Evolutionary conservation across 2,329 filamentous ascomycete species (phyloP), one percentile per base, ranked within the genome.

Genomic region (Tolypocladium inflatum): DNA sequence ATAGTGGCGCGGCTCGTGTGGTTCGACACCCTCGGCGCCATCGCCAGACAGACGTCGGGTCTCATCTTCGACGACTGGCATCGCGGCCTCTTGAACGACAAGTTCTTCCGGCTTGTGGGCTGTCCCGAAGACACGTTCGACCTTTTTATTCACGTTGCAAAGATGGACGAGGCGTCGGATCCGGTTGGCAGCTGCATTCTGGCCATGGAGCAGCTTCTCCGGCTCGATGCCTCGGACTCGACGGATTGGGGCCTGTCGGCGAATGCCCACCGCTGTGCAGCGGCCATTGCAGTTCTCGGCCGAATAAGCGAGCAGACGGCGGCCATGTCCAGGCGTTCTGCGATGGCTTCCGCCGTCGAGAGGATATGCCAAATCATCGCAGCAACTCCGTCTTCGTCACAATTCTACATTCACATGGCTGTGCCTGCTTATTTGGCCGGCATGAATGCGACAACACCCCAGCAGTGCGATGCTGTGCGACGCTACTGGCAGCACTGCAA

Each of bases 21-120:
- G 74, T 76, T 73, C 35, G 74, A 76, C 56, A 67, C 70, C 0
- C 70, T 68, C 13, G 72, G 74, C 1, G 59, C 64, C 2, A 56
- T 69, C 13, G 61, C 63, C 0, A 57, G 66, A 35, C 59, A 62
- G 23, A 60, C 61, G 2, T 56, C 58, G 17, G 59, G 62, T 4
- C 58, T 69, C 5, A 73, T 76, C 23, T 76, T 76, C 55, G 71
- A 74, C 26, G 69, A 72, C 61, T 77, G 73, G 73, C 73, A 76
- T 60, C 72, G 71, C 8, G 63, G 68, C 11, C 66, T 68, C 2
- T 55, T 76, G 0, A 64, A 66, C 1, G 63, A 68, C 21, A 59
- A 56, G 1, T 75, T 76, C 38, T 74, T 76, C 23, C 62, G 64
- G 4, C 67, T 66, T 2, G 71, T 77, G 0, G 74, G 74, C 1